These are phyloP conservation scores for Cornus kousa DNA, from an alignment of 148 eudicot species.

Conservation along the genomic window DNA sequence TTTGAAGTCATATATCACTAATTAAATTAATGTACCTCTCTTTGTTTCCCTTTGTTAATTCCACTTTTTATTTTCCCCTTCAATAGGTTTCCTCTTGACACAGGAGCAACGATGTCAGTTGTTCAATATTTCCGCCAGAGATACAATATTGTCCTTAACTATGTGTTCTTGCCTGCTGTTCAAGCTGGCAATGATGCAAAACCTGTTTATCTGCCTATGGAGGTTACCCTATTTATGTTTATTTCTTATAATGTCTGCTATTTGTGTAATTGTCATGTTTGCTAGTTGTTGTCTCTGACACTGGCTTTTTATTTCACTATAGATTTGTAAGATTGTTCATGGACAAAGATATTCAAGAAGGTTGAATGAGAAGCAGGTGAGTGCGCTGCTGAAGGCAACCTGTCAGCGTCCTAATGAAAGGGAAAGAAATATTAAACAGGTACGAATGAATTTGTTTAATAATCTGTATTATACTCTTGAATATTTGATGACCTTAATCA, in stretches of 20 bases:
- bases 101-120: slow-evolving; percentile 39
- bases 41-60: neutral
- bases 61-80: neutral
- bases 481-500: neutral
- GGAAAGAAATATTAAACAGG: slow-evolving; percentile 46
- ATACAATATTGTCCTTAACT: slow-evolving; percentile 38
- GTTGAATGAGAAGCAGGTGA: slow-evolving; percentile 70
- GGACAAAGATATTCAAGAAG: slow-evolving; percentile 68
- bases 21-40: too few relatives aligned
- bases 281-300: neutral
- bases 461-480: neutral
- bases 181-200: slow-evolving; percentile 52
- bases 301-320: neutral
- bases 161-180: slow-evolving; percentile 57
- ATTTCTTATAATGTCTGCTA: neutral
- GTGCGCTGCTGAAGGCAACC: slow-evolving; percentile 60
- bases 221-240: slow-evolving; percentile 41
- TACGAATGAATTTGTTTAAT: slow-evolving; percentile 11
- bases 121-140: slow-evolving; percentile 47
- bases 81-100: slow-evolving; percentile 45
- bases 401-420: slow-evolving; percentile 73
- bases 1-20: too few relatives aligned
- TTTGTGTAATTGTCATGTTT: neutral
- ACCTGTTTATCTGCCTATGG: slow-evolving; percentile 71
- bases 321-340: slow-evolving; percentile 52